Evolutionary conservation across 176 grass and related monocot species (phyloP).

Genomic region (Rhynchospora pubera): DNA sequence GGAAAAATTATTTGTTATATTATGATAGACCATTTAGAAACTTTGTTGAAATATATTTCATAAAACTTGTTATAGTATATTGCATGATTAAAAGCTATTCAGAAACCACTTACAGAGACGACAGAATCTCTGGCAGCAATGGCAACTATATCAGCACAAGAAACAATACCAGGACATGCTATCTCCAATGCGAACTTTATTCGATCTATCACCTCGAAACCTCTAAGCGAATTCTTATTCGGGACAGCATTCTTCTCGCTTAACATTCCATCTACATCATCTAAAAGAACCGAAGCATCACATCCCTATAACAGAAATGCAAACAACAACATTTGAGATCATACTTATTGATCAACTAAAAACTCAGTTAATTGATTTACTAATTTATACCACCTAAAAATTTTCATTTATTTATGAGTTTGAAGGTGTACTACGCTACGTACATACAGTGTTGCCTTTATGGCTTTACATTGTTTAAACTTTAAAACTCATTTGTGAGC

Average conservation of each 20-base stretch:
- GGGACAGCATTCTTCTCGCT: constrained; percentile 42
- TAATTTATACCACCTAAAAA: not conserved
- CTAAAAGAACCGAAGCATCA: constrained; percentile 37
- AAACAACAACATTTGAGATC: not conserved
- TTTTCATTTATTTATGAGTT: not conserved
- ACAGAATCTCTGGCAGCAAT: constrained; percentile 38
- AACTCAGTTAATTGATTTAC: not conserved
- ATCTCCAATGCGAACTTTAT: constrained; percentile 42
- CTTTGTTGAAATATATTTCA: not conserved
- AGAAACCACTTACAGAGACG: constrained; percentile 20
- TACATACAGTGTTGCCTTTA: no score
- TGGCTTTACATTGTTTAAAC: not conserved
- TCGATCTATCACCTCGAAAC: constrained; percentile 43
- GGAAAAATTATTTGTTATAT: not conserved
- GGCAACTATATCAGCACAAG: constrained; percentile 44
- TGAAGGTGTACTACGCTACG: not conserved
- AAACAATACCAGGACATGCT: constrained; percentile 41
- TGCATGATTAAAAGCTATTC: not conserved
- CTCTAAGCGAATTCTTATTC: constrained; percentile 35
- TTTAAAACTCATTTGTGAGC: not conserved
- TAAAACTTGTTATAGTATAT: not conserved
- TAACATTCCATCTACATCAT: constrained; percentile 27
- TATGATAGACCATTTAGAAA: not conserved
- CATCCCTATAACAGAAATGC: constrained; percentile 25
- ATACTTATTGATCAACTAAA: not conserved